Base-by-base conservation (phyloP, 2,329 filamentous ascomycete genomes). In the Sporothrix mexicana region DNA sequence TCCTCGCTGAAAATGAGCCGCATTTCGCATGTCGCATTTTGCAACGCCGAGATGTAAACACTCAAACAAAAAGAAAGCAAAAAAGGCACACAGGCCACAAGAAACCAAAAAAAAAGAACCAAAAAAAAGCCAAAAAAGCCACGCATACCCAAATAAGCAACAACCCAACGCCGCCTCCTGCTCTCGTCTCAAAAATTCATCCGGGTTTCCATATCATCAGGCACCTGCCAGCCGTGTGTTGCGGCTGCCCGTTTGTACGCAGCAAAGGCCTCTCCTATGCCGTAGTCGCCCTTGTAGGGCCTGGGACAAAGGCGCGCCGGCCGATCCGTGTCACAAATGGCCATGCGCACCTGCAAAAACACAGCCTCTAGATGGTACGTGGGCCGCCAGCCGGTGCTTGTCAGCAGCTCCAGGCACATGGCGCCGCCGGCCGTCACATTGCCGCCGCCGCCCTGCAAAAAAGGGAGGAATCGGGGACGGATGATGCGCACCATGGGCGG, bases 401-500 rank as follows among this genome's bases (percentile, higher is more conserved):
- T 97, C 74, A 97, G 85, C 4, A 96, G 85, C 80, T 96, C 91
- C 89, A 97, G 95, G 80, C 88, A 90, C 82, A 98, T 88, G 1
- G 94, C 93, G 1, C 95, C 95, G 30, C 95, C 95, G 1, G 85
- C 83, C 0, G 95, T 97, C 74, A 98, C 91, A 79, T 97, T 93
- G 0, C 94, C 94, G 30, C 95, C 95, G 23, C 94, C 95, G 4
- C 94, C 93, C 4, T 84, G 77, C 36, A 83, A 79, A 78, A 95
- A 95, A 1, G 88, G 85, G 23, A 95, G 80, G 80, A 97, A 95
- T 4, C 91, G 90, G 1, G 95, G 95, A 6, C 92, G 89, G 70
- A 97, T 87, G 17, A 97, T 90, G 7, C 95, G 91, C 41, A 97
- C 88, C 78, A 97, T 97, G 0, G 95, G 95, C 2, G 95, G 95